Percentiles rank a stretch among this genome's conserved stretches.
Conservation (phyloP, 2,329 filamentous ascomycete species). For the Pseudovirgaria hyperparasitica region DNA sequence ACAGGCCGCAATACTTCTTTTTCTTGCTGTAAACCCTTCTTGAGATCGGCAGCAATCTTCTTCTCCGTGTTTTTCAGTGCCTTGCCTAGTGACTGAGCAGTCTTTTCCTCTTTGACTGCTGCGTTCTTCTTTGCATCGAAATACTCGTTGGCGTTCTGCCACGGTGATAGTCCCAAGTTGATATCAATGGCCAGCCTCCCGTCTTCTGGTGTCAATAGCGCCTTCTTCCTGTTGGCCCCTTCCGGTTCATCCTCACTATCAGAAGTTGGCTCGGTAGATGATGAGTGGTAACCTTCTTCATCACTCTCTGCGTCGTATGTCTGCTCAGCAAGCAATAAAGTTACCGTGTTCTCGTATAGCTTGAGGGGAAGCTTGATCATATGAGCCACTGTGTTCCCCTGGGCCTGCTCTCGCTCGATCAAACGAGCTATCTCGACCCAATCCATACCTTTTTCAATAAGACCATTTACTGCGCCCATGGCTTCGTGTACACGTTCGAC, state of each 20-base stretch:
- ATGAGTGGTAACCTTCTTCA: slow-evolving; percentile 43
- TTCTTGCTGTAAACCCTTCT: slow-evolving; percentile 80
- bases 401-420: slow-evolving; percentile 73
- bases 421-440: slow-evolving; percentile 86
- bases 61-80: slow-evolving; percentile 83
- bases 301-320: slow-evolving; percentile 50
- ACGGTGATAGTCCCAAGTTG: slow-evolving; percentile 68
- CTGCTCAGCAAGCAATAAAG: slow-evolving; percentile 62
- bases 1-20: slow-evolving; percentile 77
- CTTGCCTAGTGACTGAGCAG: slow-evolving; percentile 63
- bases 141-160: slow-evolving; percentile 82
- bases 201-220: slow-evolving; percentile 17
- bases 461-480: slow-evolving; percentile 78
- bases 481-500: slow-evolving; percentile 84
- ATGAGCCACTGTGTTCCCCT: slow-evolving; percentile 71
- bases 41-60: slow-evolving; percentile 76
- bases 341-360: slow-evolving; percentile 79
- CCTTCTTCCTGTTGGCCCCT: slow-evolving; percentile 31
- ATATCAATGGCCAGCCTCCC: slow-evolving; percentile 63
- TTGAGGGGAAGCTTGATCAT: slow-evolving; percentile 82
- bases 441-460: slow-evolving; percentile 93
- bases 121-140: slow-evolving; percentile 81
- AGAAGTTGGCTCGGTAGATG: slow-evolving; percentile 52
- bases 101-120: slow-evolving; percentile 78
- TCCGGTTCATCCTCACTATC: slow-evolving; percentile 44